Conservation (phyloP, 331 rosid genomes). For the Prunus yedoensis region DNA sequence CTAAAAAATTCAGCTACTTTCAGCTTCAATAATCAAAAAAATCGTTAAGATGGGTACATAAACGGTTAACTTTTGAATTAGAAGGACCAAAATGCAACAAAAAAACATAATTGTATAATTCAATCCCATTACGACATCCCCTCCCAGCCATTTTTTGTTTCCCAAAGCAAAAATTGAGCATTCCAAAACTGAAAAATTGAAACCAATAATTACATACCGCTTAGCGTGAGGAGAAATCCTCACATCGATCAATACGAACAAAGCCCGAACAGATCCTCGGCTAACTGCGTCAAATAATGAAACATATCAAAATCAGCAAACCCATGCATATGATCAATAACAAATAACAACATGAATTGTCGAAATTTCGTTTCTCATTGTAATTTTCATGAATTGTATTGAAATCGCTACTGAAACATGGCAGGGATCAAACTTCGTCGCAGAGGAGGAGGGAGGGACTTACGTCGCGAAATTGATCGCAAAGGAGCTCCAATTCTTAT, state of each 20-base stretch:
- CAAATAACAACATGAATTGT: background rate
- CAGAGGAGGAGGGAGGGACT: background rate
- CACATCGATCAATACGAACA: conserved; percentile 42
- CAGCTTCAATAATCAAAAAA: conserved; percentile 13
- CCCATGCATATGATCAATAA: background rate
- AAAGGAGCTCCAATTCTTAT: background rate
- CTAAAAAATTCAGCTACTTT: conserved; percentile 1
- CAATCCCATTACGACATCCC: background rate
- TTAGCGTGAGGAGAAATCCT: conserved; percentile 33
- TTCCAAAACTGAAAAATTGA: background rate
- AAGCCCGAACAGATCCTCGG: conserved; percentile 36
- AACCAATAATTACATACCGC: conserved; percentile 48
- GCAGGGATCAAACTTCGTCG: background rate
- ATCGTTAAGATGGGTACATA: background rate
- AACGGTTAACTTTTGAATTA: background rate
- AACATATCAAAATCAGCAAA: background rate
- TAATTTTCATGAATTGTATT: background rate
- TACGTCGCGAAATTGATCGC: background rate
- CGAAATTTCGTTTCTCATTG: background rate
- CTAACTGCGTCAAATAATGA: conserved; percentile 25
- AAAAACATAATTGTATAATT: conserved; percentile 10
- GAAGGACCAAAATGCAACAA: background rate
- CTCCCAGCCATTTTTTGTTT: no score
- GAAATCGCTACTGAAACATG: background rate
- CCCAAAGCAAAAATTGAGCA: no score